Percentiles rank a stretch among this genome's conserved stretches.
phyloP scores from a whole-genome alignment of 2,329 filamentous ascomycete genomes.

The Botrytis sinoallii region DNA sequence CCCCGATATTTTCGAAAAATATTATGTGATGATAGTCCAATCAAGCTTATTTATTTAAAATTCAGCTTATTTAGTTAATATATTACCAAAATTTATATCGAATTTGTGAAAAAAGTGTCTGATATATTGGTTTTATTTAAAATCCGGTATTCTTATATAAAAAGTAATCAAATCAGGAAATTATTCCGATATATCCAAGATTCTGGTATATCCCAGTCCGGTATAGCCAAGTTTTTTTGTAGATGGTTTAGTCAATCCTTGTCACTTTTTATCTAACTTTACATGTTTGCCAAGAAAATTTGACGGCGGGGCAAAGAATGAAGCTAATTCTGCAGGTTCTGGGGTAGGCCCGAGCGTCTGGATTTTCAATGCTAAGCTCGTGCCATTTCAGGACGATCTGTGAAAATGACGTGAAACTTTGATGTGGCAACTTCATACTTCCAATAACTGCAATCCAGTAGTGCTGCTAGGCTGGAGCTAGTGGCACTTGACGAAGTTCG shows the following conservation, averaged over 20 bases:
- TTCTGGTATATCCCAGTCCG: too few relatives aligned
- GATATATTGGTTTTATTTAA: too few relatives aligned
- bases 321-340: neutral
- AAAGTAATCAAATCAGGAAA: too few relatives aligned
- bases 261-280: neutral
- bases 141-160: too few relatives aligned
- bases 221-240: too few relatives aligned
- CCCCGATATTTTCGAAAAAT: too few relatives aligned
- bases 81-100: too few relatives aligned
- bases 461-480: neutral
- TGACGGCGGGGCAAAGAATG: neutral
- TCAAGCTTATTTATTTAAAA: too few relatives aligned
- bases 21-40: too few relatives aligned
- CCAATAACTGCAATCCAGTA: neutral
- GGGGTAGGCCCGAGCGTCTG: slow-evolving; percentile 12
- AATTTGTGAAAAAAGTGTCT: too few relatives aligned
- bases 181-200: too few relatives aligned
- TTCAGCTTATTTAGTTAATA: too few relatives aligned
- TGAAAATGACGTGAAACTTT: neutral
- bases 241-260: neutral
- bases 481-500: neutral
- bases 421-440: neutral
- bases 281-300: neutral
- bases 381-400: neutral
- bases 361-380: neutral